Base-by-base conservation (phyloP, 805 yeast genomes). In the Lipomyces starkeyi region DNA sequence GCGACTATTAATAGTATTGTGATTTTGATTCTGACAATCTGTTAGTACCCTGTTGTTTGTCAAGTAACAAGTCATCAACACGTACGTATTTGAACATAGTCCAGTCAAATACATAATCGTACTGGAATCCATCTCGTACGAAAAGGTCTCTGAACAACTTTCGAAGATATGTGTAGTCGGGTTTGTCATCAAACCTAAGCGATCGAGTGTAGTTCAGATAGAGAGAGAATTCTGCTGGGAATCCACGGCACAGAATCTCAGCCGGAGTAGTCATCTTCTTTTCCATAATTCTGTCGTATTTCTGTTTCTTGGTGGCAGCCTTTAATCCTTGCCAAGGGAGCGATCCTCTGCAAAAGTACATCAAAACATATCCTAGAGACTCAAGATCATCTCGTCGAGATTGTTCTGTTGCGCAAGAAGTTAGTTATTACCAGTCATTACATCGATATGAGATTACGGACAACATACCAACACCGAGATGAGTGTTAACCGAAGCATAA, bases 321-420 rank as follows among this genome's bases (percentile, higher is more conserved):
- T 93, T 93, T 76, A 94, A 85, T 3, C 99, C 99, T 81, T 94
- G 99, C 99, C 99, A 94, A 64, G 99, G 99, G 75, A 94, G 86
- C 20, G 97, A 90, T 57, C 99, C 98, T 67, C 97, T 87, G 80
- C 97, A 90, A 78, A 94, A 95, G 81, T 94, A 94, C 74, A 94
- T 91, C 74, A 95, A 84, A 63, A 94, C 98, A 78, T 94, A 94
- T 61, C 97, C 98, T 76, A 94, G 85, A 70, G 95, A 89, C 81
- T 95, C 99, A 75, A 94, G 85, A 79, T 94, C 99, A 80, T 94
- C 99, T 79, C 99, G 87, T 82, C 99, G 88, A 74, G 93, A 88
- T 81, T 94, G 99, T 79, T 94, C 99, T 53, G 49, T 43, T 43
- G 20, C 3, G 14, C 3, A 43, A 53, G 4, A 9, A 53, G 56